Base-by-base conservation (phyloP, 805 yeast genomes). In the Lipomyces sp. region DNA sequence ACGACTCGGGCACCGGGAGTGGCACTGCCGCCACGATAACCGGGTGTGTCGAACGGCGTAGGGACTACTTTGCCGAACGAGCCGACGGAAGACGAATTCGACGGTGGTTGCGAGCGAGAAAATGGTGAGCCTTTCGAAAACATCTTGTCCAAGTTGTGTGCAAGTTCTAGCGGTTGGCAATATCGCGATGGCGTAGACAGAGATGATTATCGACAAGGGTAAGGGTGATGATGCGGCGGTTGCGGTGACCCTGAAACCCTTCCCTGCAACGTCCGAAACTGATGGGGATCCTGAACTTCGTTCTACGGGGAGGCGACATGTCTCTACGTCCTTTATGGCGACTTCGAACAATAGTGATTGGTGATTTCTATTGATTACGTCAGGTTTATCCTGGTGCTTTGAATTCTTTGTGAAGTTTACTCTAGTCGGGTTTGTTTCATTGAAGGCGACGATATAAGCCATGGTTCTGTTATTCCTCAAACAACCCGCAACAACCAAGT, bases 41-140 rank as follows among this genome's bases (percentile, higher is more conserved):
- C 69, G n/a, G 69, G 66, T 11, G 69, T 66, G 53, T 66, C 69
- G 63, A 39, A 66, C 37, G 69, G 69, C 24, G 69, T 66, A 8
- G 69, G 65, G 37, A 63, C 66, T 34, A 66, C 69, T 39, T 58
- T 50, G 30, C 69, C 69, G 50, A 63, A 61, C 34, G 61, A 58
- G 42, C 42, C 37, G n/a, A 42, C 33, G n/a, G 58, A 55, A 5
- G 58, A 55, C 10, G 55, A 13, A 34, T 54, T 34, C 39, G 57
- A 50, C 4, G 57, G 35, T 15, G 57, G 37, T 13, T 33, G 39
- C 11, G 58, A 34, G 13, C 58, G 58, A 5, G 45, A n/a, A 34
- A 55, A 55, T n/a, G 58, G 58, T n/a, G 58, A 55, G 30, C 37
- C 37, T 34, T 34, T 34, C 29, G 39, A 30, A 34, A 55, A 55